Percentiles rank a stretch among this genome's conserved stretches.
Evolutionary conservation across 139 green algal genomes (phyloP).

Genomic region (Chlamydomonas sp.): DNA sequence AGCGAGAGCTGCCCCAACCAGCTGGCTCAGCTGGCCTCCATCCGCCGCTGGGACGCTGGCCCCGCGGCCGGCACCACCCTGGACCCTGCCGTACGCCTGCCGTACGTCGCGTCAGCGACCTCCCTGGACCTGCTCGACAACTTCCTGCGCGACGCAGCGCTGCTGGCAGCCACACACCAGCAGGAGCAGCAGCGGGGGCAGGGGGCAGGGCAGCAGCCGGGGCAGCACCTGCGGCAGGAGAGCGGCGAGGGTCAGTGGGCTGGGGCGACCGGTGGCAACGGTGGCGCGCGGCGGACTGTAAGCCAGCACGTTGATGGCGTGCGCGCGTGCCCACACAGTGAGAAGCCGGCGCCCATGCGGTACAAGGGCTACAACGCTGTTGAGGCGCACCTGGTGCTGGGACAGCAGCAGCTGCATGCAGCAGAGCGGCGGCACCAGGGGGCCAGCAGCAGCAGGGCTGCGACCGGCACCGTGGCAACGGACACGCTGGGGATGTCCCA

Average conservation of each 20-base stretch:
- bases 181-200: background rate
- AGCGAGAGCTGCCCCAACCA: background rate
- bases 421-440: no score
- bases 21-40: no score
- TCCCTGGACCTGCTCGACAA: conserved; percentile 7
- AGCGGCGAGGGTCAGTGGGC: background rate
- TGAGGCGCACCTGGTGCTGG: no score
- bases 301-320: no score
- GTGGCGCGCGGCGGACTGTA: background rate
- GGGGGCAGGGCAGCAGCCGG: background rate
- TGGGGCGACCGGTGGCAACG: background rate
- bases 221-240: background rate
- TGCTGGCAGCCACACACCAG: background rate
- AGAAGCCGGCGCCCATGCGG: no score
- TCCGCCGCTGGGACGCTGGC: no score
- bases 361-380: no score
- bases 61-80: background rate
- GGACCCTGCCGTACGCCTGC: background rate
- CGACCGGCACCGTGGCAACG: no score
- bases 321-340: no score
- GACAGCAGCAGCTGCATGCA: no score
- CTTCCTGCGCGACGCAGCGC: conserved; percentile 12
- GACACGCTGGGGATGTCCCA: no score
- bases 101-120: background rate
- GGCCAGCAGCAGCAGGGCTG: no score